These are phyloP conservation scores for Pseudocercospora ulei DNA, from an alignment of 2,329 filamentous ascomycete species.

Conservation along the genomic window DNA sequence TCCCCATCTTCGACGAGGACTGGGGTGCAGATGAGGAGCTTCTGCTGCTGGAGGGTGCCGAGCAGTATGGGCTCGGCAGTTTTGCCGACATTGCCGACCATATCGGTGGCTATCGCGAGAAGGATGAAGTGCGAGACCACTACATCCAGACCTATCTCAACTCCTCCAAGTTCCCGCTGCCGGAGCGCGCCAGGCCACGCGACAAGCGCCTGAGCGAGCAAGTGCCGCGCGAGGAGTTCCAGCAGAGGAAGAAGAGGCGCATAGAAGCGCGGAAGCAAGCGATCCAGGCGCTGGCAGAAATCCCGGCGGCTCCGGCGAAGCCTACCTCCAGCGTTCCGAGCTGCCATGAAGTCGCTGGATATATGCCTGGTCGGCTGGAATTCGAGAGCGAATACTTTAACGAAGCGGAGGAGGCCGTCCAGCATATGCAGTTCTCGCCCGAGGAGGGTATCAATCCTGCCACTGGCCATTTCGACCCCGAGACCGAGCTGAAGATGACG, in stretches of 20 bases:
- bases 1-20: conserved; percentile 86
- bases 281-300: conserved; percentile 69
- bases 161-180: conserved; percentile 73
- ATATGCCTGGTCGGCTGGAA: conserved; percentile 93
- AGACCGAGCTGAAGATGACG: conserved; percentile 94
- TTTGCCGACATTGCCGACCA: conserved; percentile 98
- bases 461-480: conserved; percentile 80
- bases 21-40: conserved; percentile 98
- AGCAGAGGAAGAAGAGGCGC: conserved; percentile 76
- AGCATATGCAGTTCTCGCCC: conserved; percentile 96
- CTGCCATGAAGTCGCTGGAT: conserved; percentile 96
- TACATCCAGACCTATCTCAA: conserved; percentile 83
- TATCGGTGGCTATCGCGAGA: conserved; percentile 86
- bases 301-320: conserved; percentile 77
- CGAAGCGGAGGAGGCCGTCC: conserved; percentile 93
- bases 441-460: conserved; percentile 80
- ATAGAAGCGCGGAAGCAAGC: conserved; percentile 87
- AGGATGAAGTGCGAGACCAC: conserved; percentile 91
- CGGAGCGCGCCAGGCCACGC: conserved; percentile 71
- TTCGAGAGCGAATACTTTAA: conserved; percentile 98
- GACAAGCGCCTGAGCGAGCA: conserved; percentile 69
- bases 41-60: conserved; percentile 82
- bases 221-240: conserved; percentile 84
- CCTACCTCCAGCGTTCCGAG: conserved; percentile 90
- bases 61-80: conserved; percentile 90